Conservation (phyloP, 768 basidiomycete genomes). For the Psilocybe tampanensis region DNA sequence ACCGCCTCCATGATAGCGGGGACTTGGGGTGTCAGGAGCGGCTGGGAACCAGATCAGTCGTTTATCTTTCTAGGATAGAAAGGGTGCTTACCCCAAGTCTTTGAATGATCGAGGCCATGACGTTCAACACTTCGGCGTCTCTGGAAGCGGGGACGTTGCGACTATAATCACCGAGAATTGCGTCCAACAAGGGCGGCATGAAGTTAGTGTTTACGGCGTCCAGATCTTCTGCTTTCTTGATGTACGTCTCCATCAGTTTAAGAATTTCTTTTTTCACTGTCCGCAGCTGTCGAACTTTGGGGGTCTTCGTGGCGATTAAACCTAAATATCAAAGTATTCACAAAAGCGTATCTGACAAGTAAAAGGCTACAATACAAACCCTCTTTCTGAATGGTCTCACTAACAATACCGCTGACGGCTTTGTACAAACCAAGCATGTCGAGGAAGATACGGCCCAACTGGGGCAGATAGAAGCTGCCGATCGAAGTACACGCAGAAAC, state of each 20-base stretch:
- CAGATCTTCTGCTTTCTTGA: constrained; percentile 95
- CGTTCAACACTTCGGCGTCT: constrained; percentile 96
- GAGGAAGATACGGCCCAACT: constrained; percentile 92
- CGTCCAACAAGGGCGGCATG: constrained; percentile 94
- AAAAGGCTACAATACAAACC: constrained; percentile 42
- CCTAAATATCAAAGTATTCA: constrained; percentile 46
- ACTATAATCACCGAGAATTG: constrained; percentile 96
- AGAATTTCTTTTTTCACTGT: constrained; percentile 99
- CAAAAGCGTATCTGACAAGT: constrained; percentile 2
- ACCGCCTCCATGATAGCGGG: constrained; percentile 95
- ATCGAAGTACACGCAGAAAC: constrained; percentile 97
- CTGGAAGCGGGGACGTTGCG: constrained; percentile 91
- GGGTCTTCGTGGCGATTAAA: constrained; percentile 91
- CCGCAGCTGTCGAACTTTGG: constrained; percentile 90
- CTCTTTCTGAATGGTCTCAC: constrained; percentile 86
- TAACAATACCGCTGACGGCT: constrained; percentile 95
- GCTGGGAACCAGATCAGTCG: constrained; percentile 40
- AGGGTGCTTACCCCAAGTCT: constrained; percentile 76
- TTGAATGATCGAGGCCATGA: constrained; percentile 92
- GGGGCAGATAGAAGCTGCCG: constrained; percentile 96
- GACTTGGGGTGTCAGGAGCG: constrained; percentile 88
- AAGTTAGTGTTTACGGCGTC: constrained; percentile 90
- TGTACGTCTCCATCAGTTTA: constrained; percentile 96
- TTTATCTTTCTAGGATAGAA: background rate
- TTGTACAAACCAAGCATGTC: constrained; percentile 99